Base-by-base conservation (phyloP, 148 eudicot genomes). In the Arctostaphylos glauca region DNA sequence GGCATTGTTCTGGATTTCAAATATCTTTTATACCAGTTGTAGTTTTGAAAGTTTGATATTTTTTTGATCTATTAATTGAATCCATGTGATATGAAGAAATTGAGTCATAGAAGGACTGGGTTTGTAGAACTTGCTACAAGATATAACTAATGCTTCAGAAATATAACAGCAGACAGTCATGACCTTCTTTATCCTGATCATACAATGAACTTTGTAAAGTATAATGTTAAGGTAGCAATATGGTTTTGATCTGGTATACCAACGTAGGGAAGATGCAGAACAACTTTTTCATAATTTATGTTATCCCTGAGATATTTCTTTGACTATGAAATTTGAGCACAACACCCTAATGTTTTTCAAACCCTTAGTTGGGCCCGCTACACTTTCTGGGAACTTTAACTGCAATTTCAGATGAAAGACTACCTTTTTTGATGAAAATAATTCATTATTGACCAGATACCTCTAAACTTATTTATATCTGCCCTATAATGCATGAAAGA, bases 331-430 rank as follows among this genome's bases (percentile, higher is more conserved):
- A 74, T 21, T 48, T 49, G 18, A 75, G 21, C 16, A 50, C 13
- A 10, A 50, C 56, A 12, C 55, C 58, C 14, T 25, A 48, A 75
- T 75, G 53, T 49, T 25, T 73, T 50, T 75, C 58, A 75, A 50
- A 23, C 8, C 16, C 21, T 4, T 74, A 48, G 16, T 74, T 8
- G 23, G 25, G 31, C 6, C 15, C 5, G 5, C 55, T 14, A 21
- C 56, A 4, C 78, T 75, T 49, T 58, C 21, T 31, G 38, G 38
- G 38, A 31, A 31, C 38, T 14, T 75, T 58, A 21, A 10, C 9
- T 47, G 43, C 77, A n/a, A 21, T 74, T 50, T 75, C 31, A 53
- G 54, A 75, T 75, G 78, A 19, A 21, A 12, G 47, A 76, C n/a
- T 76, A 9, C 64, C 43, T 76, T 19, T 19, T 14, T 54, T 21